Evolutionary conservation across 441 rosid genomes (phyloP).

Genomic region (Gossypium laxum): DNA sequence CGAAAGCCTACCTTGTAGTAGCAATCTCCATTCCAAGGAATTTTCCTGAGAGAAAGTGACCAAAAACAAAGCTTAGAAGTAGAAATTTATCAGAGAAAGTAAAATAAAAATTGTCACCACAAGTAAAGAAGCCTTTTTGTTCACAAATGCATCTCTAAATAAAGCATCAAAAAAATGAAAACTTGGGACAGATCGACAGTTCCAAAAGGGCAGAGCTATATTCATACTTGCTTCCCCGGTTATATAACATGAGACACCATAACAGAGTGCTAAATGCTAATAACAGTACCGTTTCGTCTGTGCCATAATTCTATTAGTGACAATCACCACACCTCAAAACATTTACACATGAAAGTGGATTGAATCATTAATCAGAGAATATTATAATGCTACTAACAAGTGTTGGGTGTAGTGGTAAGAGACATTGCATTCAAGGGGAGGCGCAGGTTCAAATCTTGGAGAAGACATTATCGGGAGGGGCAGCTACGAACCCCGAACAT

Average conservation of each 20-base stretch:
- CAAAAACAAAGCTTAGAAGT: neutral
- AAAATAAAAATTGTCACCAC: neutral
- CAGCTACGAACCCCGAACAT: too few species aligned
- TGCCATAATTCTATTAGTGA: neutral
- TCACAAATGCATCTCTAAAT: neutral
- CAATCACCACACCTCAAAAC: neutral
- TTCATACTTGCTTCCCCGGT: neutral
- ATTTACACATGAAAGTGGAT: neutral
- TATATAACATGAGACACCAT: neutral
- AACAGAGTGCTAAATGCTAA: neutral
- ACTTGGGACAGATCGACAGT: neutral
- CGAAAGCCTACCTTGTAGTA: slow-evolving; percentile 27
- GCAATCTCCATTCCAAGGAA: slow-evolving; percentile 35
- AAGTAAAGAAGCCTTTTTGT: neutral
- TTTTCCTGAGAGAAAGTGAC: slow-evolving; percentile 12
- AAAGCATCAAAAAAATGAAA: neutral
- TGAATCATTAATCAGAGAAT: neutral
- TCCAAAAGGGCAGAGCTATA: neutral
- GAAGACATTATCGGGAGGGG: too few species aligned
- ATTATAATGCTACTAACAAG: neutral
- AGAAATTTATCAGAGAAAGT: neutral
- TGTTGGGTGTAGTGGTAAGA: too few species aligned
- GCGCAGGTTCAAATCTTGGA: too few species aligned
- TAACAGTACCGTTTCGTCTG: neutral
- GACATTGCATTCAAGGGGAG: too few species aligned